A percentile compares a stretch with the other conserved stretches of the same genome.
Conservation (phyloP, 306 rosid species). For the Geum urbanum region DNA sequence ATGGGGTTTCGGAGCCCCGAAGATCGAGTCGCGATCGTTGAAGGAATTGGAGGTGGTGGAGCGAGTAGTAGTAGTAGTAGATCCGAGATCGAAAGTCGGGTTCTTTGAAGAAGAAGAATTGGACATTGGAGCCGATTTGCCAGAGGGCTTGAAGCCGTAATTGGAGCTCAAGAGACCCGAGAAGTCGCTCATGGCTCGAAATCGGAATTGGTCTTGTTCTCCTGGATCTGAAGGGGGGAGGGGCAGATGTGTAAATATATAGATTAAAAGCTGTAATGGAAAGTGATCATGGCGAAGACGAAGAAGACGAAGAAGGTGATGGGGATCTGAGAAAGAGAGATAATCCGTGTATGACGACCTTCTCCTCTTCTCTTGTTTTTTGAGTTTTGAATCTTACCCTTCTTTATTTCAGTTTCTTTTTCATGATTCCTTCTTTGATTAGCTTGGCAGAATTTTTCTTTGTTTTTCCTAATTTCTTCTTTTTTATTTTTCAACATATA, state of each 20-base stretch:
- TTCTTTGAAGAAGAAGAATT: slow-evolving; percentile 37
- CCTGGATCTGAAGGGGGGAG: slow-evolving; percentile 3
- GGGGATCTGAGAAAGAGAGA: slow-evolving; percentile 25
- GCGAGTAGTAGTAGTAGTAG: slow-evolving; percentile 19
- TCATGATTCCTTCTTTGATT: not conserved
- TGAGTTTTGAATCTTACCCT: slow-evolving; percentile 6
- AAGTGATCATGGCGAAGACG: slow-evolving; percentile 4
- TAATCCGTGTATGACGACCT: slow-evolving; percentile 3
- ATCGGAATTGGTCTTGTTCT: not conserved
- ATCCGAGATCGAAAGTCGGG: slow-evolving; percentile 53
- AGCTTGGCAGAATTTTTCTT: not conserved
- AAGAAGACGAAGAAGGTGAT: not conserved
- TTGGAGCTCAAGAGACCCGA: slow-evolving; percentile 73
- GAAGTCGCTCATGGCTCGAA: slow-evolving; percentile 72
- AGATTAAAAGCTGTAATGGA: not conserved
- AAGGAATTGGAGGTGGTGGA: slow-evolving; percentile 33
- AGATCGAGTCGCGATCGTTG: slow-evolving; percentile 43
- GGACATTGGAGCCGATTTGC: slow-evolving; percentile 83
- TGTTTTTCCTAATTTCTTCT: no score
- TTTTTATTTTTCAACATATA: not conserved
- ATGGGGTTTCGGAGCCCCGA: slow-evolving; percentile 43
- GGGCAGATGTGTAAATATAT: not conserved
- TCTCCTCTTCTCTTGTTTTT: slow-evolving; percentile 9
- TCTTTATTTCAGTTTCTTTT: not conserved
- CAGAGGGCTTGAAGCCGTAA: slow-evolving; percentile 74